These are phyloP conservation scores for Sphagnurus paluster DNA, from an alignment of 1,284 basidiomycete genomes.

Conservation along the genomic window DNA sequence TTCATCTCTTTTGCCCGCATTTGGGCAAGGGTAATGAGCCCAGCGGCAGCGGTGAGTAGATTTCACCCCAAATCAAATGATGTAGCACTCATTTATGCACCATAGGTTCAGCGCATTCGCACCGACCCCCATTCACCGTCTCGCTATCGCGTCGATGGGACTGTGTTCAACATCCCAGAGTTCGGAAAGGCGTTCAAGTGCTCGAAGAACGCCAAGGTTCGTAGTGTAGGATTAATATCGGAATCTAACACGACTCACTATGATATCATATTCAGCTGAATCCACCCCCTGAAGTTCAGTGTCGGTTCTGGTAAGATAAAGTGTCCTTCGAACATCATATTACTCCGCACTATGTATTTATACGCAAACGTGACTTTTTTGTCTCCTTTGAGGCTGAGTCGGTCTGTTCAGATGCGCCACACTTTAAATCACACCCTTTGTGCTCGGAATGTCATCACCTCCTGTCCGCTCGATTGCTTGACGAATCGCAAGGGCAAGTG, in stretches of 20 bases:
- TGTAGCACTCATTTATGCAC: constrained; percentile 21
- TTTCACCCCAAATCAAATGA: not conserved
- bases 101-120: constrained; percentile 73
- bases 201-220: constrained; percentile 65
- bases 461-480: constrained; percentile 93
- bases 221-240: constrained; percentile 13
- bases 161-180: constrained; percentile 77
- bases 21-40: constrained; percentile 76
- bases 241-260: constrained; percentile 1
- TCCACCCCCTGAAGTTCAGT: constrained; percentile 64
- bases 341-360: constrained; percentile 16
- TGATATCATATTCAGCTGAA: constrained; percentile 51
- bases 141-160: constrained; percentile 80
- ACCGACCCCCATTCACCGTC: constrained; percentile 89
- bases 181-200: constrained; percentile 81
- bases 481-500: constrained; percentile 91
- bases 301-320: constrained; percentile 61
- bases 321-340: not conserved
- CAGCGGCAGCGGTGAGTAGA: constrained; percentile 64
- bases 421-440: constrained; percentile 83
- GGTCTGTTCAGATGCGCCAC: not conserved
- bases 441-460: constrained; percentile 91
- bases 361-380: constrained; percentile 1
- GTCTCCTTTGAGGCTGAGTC: not conserved
- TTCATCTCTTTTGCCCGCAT: constrained; percentile 84